Conservation (phyloP, 257 asterid genomes). For the Nemophila menziesii region DNA sequence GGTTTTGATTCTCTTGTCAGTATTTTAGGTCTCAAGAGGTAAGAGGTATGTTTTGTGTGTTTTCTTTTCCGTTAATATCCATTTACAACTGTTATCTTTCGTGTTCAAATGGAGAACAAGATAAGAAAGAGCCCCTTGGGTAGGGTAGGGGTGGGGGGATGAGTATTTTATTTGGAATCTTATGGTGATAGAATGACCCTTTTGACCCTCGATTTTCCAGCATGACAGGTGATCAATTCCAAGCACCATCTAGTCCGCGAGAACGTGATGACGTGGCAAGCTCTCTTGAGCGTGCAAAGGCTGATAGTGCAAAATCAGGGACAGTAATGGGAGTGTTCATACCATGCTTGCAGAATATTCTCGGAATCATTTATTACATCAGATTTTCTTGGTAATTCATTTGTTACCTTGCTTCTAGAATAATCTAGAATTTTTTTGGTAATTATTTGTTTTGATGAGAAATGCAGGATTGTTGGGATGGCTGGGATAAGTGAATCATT, state of each 20-base stretch:
- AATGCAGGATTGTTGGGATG: constrained; percentile 96
- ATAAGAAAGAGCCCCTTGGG: too few relatives aligned
- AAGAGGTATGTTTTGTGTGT: constrained; percentile 9
- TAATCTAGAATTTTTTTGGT: neutral
- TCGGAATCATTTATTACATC: constrained; percentile 94
- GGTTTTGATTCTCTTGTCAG: constrained; percentile 96
- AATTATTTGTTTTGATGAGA: constrained; percentile 10
- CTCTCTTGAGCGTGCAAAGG: constrained; percentile 60
- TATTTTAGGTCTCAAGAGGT: constrained; percentile 96
- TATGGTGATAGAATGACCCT: neutral
- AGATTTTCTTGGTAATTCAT: constrained; percentile 77
- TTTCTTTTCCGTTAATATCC: neutral
- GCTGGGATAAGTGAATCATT: constrained; percentile 93
- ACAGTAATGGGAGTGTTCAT: constrained; percentile 97
- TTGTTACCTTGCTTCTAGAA: neutral
- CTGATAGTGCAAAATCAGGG: constrained; percentile 55
- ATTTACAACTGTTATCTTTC: too few relatives aligned
- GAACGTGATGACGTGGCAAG: constrained; percentile 66
- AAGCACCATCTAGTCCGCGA: constrained; percentile 80
- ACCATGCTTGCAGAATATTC: constrained; percentile 92
- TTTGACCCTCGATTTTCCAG: constrained; percentile 30
- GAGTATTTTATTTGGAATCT: too few relatives aligned
- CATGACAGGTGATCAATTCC: constrained; percentile 89
- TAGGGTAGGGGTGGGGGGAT: too few relatives aligned
- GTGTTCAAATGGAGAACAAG: too few relatives aligned